Base-by-base conservation (phyloP, 2,329 filamentous ascomycete genomes). In the Apiospora malaysiana region DNA sequence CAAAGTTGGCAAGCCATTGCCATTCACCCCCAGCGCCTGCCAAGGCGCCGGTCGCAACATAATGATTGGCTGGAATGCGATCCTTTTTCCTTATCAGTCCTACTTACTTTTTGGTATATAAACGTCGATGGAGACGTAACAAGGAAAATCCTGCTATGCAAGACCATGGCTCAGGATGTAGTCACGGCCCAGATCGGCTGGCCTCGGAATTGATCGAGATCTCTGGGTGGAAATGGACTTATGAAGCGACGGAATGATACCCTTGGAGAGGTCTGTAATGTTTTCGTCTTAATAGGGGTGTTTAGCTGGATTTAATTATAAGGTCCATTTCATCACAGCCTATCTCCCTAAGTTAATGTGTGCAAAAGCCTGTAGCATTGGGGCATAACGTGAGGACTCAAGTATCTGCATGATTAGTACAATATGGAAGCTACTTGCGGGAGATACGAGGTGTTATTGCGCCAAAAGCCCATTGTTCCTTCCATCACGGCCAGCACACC, bases 1-100 rank as follows among this genome's bases (percentile, higher is more conserved):
- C 77, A 71, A 76, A 74, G 69, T 43, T 78, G 8, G 71, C 73
- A 37, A 73, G 69, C 16, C 72, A 71, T 21, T 80, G 79, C 67
- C 78, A 78, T 69, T 69, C 74, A 46, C 72, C 75, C n/a, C 70
- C 72, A 21, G 47, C 66, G 37, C 67, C 70, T 14, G 59, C 27
- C 21, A 37, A 63, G 5, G 32, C 14, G 14, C 27, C 32, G 8
- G 40, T n/a, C 10, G 18, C 56, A 63, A n/a, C 56, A 40, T 8
- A 18, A 40, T 63, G 5, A 40, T 23, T 5, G 56, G 9, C 6
- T 12, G 32, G 18, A 23, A 6, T n/a, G 56, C 56, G 21, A 18
- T 59, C 21, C 37, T 59, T 6, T 5, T 59, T 51, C 40, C 56
- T 40, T n/a, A 9, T 63, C n/a, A 40, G n/a, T n/a, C 40, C 5